These are phyloP conservation scores for Beauveria asiatica DNA, from an alignment of 2,329 filamentous ascomycete species.

Conservation along the genomic window DNA sequence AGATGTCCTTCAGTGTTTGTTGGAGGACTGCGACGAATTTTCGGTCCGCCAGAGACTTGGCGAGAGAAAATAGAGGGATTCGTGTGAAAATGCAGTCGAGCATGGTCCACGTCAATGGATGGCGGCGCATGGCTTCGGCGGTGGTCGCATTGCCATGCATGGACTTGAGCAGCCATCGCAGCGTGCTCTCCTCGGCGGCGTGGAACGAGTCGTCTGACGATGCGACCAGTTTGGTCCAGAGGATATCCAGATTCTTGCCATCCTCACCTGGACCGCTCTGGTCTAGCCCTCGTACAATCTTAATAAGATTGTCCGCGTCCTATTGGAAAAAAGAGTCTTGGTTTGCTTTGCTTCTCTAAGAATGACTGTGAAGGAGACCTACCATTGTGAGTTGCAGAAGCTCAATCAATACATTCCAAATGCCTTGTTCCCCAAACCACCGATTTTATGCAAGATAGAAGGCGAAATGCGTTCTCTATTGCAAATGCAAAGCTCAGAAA, in stretches of 20 bases:
- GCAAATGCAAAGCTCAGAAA: background rate
- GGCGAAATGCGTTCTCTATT: background rate
- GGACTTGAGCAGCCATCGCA: constrained; percentile 56
- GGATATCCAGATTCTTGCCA: constrained; percentile 37
- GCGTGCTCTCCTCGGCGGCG: constrained; percentile 47
- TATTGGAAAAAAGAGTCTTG: constrained; percentile 12
- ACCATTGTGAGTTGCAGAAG: background rate
- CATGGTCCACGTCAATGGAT: constrained; percentile 52
- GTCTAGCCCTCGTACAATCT: constrained; percentile 46
- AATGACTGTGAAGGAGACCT: background rate
- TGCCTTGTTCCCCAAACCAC: background rate
- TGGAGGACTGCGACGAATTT: constrained; percentile 60
- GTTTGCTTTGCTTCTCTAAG: background rate
- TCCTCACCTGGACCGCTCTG: constrained; percentile 36
- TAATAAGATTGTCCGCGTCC: constrained; percentile 36
- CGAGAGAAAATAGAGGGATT: constrained; percentile 62
- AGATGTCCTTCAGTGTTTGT: constrained; percentile 53
- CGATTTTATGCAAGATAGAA: background rate
- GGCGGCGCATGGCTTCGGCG: constrained; percentile 46
- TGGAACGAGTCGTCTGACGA: constrained; percentile 35
- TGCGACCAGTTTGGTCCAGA: constrained; percentile 42
- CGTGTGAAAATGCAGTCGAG: constrained; percentile 51
- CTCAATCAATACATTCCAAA: background rate
- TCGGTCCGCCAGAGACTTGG: constrained; percentile 62
- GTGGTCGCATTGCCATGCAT: constrained; percentile 41